These are phyloP conservation scores for Fusarium newnesense DNA, from an alignment of 2,329 filamentous ascomycete species.

Conservation along the genomic window DNA sequence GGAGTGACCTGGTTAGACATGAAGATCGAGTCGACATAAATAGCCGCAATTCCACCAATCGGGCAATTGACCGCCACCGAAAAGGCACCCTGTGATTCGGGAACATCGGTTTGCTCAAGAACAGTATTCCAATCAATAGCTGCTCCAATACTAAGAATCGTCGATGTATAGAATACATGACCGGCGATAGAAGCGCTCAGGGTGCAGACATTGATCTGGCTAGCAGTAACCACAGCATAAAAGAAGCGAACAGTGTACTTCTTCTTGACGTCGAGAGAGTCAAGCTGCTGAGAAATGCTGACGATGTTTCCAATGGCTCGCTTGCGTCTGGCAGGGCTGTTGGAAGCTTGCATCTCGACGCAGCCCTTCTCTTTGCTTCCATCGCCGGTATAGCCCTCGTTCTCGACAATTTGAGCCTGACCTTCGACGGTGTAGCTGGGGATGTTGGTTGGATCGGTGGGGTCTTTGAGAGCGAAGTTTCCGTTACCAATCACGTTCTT, in stretches of 20 bases:
- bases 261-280: neutral
- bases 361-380: constrained; percentile 17
- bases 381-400: constrained; percentile 10
- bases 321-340: neutral
- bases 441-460: neutral
- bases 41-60: neutral
- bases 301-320: neutral
- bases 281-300: constrained; percentile 13
- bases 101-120: neutral
- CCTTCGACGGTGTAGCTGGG: constrained; percentile 9
- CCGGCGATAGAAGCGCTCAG: constrained; percentile 19
- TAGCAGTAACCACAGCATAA: constrained; percentile 11
- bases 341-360: neutral
- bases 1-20: constrained; percentile 37
- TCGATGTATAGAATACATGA: neutral
- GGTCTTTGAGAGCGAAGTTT: neutral
- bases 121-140: constrained; percentile 14
- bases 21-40: constrained; percentile 35
- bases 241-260: constrained; percentile 35
- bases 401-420: neutral
- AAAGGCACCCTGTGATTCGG: neutral
- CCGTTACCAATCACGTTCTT: constrained; percentile 17
- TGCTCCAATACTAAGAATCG: neutral
- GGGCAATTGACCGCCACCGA: constrained; percentile 7
- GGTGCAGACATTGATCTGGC: constrained; percentile 6